phyloP scores from a whole-genome alignment of 2,329 filamentous ascomycete genomes.

The Alternaria dauci region DNA sequence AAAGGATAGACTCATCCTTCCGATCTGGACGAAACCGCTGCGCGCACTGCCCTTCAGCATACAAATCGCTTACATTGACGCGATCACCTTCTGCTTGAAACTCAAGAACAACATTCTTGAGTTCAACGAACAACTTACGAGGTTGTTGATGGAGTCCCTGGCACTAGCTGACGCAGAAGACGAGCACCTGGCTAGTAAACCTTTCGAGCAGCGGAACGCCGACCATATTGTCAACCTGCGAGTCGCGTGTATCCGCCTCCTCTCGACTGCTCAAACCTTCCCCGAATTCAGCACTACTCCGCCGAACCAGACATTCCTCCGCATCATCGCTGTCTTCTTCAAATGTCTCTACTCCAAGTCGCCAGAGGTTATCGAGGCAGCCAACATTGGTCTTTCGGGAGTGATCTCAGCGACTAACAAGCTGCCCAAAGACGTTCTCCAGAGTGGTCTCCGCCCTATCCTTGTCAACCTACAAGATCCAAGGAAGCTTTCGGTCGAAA shows the following conservation, averaged over 20 bases:
- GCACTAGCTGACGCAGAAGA: conserved; percentile 95
- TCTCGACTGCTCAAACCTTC: conserved; percentile 93
- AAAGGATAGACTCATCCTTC: conserved; percentile 86
- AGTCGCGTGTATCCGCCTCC: conserved; percentile 89
- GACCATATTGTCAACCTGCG: conserved; percentile 91
- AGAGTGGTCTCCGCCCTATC: conserved; percentile 94
- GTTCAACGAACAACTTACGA: conserved; percentile 90
- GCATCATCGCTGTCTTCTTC: conserved; percentile 94
- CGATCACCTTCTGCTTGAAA: conserved; percentile 92
- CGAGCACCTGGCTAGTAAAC: conserved; percentile 84
- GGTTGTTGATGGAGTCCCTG: conserved; percentile 90
- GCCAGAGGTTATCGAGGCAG: conserved; percentile 89
- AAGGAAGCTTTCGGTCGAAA: conserved; percentile 85
- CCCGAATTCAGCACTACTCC: conserved; percentile 85
- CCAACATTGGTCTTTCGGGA: conserved; percentile 86
- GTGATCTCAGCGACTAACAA: conserved; percentile 90
- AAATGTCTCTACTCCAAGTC: conserved; percentile 96
- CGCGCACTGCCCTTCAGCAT: conserved; percentile 91
- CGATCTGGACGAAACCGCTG: conserved; percentile 94
- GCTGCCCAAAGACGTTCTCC: conserved; percentile 91
- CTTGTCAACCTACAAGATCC: conserved; percentile 95
- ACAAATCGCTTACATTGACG: conserved; percentile 98
- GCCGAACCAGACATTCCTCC: conserved; percentile 67
- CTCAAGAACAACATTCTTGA: conserved; percentile 87
- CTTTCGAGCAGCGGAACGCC: conserved; percentile 92